Conservation (phyloP, 2,329 filamentous ascomycete species). For the Penicillium freii region DNA sequence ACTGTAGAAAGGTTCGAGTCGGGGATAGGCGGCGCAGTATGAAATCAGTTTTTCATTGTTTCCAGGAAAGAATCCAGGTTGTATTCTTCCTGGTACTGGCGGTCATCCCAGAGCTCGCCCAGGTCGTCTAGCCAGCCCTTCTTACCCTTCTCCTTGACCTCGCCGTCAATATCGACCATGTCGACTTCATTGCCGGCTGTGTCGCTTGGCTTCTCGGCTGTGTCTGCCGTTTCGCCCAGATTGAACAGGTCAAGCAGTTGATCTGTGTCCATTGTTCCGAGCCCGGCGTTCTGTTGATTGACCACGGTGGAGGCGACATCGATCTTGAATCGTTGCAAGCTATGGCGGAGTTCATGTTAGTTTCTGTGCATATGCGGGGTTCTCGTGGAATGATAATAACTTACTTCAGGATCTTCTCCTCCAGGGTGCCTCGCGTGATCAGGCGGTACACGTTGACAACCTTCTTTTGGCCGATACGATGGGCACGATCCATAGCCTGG, state of each 20-base stretch:
- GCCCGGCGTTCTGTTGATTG: constrained; percentile 95
- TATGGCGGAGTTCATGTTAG: constrained; percentile 40
- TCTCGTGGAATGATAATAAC: constrained; percentile 31
- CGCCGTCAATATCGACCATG: constrained; percentile 90
- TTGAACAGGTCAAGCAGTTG: constrained; percentile 97
- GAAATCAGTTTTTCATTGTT: constrained; percentile 68
- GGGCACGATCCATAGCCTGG: constrained; percentile 97
- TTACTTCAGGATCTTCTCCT: constrained; percentile 92
- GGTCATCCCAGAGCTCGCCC: constrained; percentile 94
- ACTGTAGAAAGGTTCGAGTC: neutral
- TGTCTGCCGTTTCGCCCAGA: constrained; percentile 66
- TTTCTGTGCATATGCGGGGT: neutral
- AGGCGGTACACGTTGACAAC: constrained; percentile 98
- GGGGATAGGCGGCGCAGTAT: neutral
- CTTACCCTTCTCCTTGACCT: constrained; percentile 91
- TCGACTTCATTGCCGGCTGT: constrained; percentile 60
- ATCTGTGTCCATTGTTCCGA: constrained; percentile 96
- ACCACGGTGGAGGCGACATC: constrained; percentile 97
- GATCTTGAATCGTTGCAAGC: constrained; percentile 98
- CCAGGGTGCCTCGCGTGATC: constrained; percentile 90
- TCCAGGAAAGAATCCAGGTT: constrained; percentile 93
- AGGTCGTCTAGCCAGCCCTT: constrained; percentile 95
- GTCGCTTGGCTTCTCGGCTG: constrained; percentile 59
- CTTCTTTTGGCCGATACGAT: constrained; percentile 99
- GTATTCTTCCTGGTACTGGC: constrained; percentile 97